Evolutionary conservation across 2,329 filamentous ascomycete genomes (phyloP).

Genomic region (Stachybotrys echinatus): DNA sequence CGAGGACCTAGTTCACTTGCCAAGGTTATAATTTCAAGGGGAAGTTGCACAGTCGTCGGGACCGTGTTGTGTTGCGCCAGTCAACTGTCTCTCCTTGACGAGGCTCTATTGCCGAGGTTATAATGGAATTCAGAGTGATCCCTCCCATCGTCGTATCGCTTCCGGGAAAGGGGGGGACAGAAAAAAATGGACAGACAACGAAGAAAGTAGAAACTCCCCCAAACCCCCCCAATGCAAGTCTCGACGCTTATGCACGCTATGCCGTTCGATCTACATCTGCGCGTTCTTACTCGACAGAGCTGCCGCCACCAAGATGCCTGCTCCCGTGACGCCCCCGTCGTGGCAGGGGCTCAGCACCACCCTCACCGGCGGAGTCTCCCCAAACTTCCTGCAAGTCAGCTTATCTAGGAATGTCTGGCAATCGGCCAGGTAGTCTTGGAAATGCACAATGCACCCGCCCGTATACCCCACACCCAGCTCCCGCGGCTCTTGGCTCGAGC

Average conservation of each 20-base stretch:
- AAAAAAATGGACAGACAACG: too few species aligned
- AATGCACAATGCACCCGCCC: conserved; percentile 74
- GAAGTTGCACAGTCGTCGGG: too few species aligned
- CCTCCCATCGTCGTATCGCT: too few species aligned
- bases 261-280: conserved; percentile 14
- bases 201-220: too few species aligned
- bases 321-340: conserved; percentile 57
- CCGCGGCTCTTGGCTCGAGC: conserved; percentile 15
- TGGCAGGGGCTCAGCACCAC: conserved; percentile 52
- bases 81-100: too few species aligned
- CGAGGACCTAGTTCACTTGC: too few species aligned
- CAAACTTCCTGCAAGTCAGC: conserved; percentile 31
- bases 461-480: conserved; percentile 75
- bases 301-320: conserved; percentile 54
- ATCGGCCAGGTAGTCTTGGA: conserved; percentile 66
- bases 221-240: neutral
- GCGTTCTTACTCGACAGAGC: conserved; percentile 30
- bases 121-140: too few species aligned
- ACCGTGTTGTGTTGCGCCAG: too few species aligned
- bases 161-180: too few species aligned
- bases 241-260: neutral
- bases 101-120: too few species aligned
- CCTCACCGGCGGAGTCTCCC: conserved; percentile 26
- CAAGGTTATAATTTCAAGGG: too few species aligned
- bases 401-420: conserved; percentile 64